Conservation (phyloP, 768 basidiomycete genomes). For the Phylloporus arenicola region DNA sequence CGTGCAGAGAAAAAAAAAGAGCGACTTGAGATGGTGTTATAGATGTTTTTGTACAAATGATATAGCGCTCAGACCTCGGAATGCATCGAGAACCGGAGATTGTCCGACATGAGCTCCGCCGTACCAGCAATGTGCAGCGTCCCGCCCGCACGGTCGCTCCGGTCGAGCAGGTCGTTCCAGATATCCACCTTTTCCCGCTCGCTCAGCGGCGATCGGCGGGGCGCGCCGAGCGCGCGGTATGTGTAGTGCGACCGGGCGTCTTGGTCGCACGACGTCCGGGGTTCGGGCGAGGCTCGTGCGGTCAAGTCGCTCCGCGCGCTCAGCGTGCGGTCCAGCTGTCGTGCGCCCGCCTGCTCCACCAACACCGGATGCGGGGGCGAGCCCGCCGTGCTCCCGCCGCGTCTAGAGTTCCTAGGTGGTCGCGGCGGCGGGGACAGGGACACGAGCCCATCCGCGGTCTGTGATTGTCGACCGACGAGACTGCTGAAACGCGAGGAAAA, state of each 20-base stretch:
- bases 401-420: conserved; percentile 9
- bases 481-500: conserved; percentile 32
- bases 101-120: conserved; percentile 40
- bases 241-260: conserved; percentile 31
- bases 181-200: conserved; percentile 67
- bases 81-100: conserved; percentile 32
- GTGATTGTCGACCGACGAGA: neutral
- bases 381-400: conserved; percentile 11
- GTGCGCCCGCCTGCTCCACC: conserved; percentile 1
- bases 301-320: conserved; percentile 31
- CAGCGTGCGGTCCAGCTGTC: conserved; percentile 19
- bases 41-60: conserved; percentile 7
- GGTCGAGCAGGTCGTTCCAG: conserved; percentile 65
- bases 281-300: conserved; percentile 15
- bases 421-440: conserved; percentile 27
- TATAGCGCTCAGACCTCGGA: conserved; percentile 13
- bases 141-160: conserved; percentile 66
- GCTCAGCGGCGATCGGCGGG: conserved; percentile 39
- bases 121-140: conserved; percentile 52
- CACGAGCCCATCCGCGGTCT: conserved; percentile 18
- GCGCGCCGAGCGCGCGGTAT: conserved; percentile 44
- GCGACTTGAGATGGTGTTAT: conserved; percentile 1
- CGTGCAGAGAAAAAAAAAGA: neutral
- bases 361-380: conserved; percentile 8
- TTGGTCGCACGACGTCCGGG: conserved; percentile 4